Evolutionary conservation across 2,329 filamentous ascomycete genomes (phyloP), one percentile per base, ranked within the genome.

Genomic region (Fusarium domesticum): DNA sequence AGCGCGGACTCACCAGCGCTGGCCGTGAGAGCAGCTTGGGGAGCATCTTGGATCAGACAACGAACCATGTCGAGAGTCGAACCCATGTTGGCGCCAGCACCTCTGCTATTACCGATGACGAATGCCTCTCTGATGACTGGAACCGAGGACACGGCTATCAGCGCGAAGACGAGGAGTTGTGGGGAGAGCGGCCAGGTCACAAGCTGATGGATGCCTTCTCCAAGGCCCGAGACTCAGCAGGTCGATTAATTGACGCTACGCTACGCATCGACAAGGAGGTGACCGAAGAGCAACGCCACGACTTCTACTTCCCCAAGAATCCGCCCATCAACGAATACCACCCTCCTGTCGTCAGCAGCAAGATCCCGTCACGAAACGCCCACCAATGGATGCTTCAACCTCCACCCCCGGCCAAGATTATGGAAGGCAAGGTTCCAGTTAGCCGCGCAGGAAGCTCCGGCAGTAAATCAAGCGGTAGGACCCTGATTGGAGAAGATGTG

Each of bases 361-460:
- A 80, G 44, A 86, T 84, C 12, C 77, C 75, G 30, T 83, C 80
- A 62, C 81, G 73, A 60, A 81, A 83, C 42, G 89, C 87, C 47
- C 85, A 87, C 42, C 78, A 77, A 60, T 96, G 91, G 91, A 96
- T 96, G 90, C 73, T 95, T 39, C 89, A 95, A 61, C 91, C 91
- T 2, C 89, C 90, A 1, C 91, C 91, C n/a, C 81, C 85, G 25
- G 89, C 91, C 44, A 90, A 85, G 64, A 76, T 96, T 47, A 96
- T 96, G 91, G 87, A 86, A 53, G 91, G 90, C 54, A 93, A 91
- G 64, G 80, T 87, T 28, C 80, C 81, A 20, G 83, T 85, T 16
- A 80, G 76, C 57, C 72, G 83, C 42, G 84, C 80, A 52, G 72
- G 73, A 28, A 87, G 81, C 60, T 72, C 76, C 28, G 73, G 69